Evolutionary conservation across 2,329 filamentous ascomycete genomes (phyloP).

Genomic region (Xylaria digitata): DNA sequence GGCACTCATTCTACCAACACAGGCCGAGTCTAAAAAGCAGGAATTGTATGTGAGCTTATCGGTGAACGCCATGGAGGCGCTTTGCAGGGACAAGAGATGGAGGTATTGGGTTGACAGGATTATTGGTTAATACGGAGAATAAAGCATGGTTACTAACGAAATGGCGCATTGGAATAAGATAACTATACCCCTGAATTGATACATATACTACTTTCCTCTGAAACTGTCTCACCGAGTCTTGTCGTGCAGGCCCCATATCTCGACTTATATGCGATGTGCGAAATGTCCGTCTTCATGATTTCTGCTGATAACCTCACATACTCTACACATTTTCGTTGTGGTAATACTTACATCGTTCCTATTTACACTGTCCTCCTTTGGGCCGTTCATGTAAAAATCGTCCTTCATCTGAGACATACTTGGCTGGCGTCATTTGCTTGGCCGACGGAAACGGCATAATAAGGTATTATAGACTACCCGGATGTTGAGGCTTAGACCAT

Average conservation of each 20-base stretch:
- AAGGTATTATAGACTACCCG: conserved; percentile 9
- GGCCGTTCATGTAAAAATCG: background rate
- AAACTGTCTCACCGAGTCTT: conserved; percentile 7
- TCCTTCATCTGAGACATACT: conserved; percentile 11
- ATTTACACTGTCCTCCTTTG: background rate
- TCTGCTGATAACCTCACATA: background rate
- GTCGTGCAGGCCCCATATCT: conserved; percentile 13
- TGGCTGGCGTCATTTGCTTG: conserved; percentile 15
- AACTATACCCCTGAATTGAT: conserved; percentile 37
- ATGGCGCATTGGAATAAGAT: conserved; percentile 38
- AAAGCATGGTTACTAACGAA: conserved; percentile 31
- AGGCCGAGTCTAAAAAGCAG: conserved; percentile 44
- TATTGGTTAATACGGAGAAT: conserved; percentile 44
- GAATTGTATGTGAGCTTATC: conserved; percentile 51
- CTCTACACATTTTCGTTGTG: conserved; percentile 3
- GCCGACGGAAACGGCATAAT: background rate
- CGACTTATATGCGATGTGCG: conserved; percentile 13
- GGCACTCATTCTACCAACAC: conserved; percentile 50
- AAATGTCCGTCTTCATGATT: conserved; percentile 26
- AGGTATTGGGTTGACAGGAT: conserved; percentile 50
- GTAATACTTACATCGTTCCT: background rate
- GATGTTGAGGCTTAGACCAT: background rate
- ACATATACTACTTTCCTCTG: conserved; percentile 26
- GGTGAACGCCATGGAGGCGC: conserved; percentile 48
- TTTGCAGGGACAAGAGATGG: conserved; percentile 50